Evolutionary conservation across 2,329 filamentous ascomycete species (phyloP).

Genomic region (Nigrograna mackinnonii): DNA sequence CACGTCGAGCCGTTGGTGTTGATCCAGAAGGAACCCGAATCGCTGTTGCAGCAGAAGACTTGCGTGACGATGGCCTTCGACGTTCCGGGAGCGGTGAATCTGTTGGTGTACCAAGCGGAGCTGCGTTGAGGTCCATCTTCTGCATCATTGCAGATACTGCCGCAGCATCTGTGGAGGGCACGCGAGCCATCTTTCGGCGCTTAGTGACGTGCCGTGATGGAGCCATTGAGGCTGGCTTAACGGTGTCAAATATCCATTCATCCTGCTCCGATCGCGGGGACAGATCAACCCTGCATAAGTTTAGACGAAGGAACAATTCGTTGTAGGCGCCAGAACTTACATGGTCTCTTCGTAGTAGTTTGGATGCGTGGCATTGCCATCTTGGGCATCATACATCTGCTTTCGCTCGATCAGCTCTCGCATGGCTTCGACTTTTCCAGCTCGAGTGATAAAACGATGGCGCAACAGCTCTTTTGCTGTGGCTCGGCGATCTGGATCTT

Average conservation of each 20-base stretch:
- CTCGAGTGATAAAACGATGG: constrained; percentile 84
- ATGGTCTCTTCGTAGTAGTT: constrained; percentile 95
- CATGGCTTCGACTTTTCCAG: constrained; percentile 84
- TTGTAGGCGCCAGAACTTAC: too few relatives aligned
- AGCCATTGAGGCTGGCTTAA: constrained; percentile 70
- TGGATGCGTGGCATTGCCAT: constrained; percentile 65
- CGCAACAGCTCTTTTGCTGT: constrained; percentile 84
- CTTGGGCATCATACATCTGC: constrained; percentile 79
- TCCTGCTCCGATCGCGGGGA: constrained; percentile 71
- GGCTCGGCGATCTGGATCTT: constrained; percentile 83
- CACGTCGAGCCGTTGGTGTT: constrained; percentile 48
- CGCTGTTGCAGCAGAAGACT: constrained; percentile 43
- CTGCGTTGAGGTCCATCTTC: constrained; percentile 48
- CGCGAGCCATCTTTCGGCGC: constrained; percentile 51
- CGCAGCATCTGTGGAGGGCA: constrained; percentile 43
- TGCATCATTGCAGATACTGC: constrained; percentile 40
- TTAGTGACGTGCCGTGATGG: constrained; percentile 53
- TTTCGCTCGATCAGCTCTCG: constrained; percentile 85
- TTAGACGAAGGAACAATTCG: neutral
- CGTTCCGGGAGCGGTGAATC: constrained; percentile 37
- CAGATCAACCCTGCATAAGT: constrained; percentile 62
- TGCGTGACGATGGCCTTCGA: constrained; percentile 34
- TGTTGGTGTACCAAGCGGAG: constrained; percentile 44
- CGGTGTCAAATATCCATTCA: constrained; percentile 94
- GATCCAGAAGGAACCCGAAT: constrained; percentile 36